Evolutionary conservation across 108 stramenopile species (phyloP), one percentile per base, ranked within the genome.

Genomic region (Stephanodiscus triporus): DNA sequence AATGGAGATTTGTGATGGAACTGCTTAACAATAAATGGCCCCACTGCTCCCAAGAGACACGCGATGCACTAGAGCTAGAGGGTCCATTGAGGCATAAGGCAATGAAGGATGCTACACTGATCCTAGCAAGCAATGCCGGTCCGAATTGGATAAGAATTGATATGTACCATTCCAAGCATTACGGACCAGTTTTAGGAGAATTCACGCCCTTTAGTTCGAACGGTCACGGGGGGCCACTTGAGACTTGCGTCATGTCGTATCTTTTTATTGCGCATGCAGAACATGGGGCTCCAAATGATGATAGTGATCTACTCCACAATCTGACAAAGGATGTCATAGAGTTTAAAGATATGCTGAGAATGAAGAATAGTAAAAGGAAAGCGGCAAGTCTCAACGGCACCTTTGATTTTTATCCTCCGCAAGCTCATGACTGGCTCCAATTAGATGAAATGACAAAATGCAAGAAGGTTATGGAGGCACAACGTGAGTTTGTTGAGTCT

Each of bases 181-280:
- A 36, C 6, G 63, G 63, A 9, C 63, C 63, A 45, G 43, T 45
- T 6, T 23, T 64, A n/a, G 63, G 63, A 6, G 63, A 64, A 64
- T 64, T 64, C 30, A 64, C 63, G n/a, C 63, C 63, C 16, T 64
- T 64, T 36, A 64, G 63, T 20, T 3, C 23, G 3, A 64, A 45
- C 2, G 63, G 63, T 32, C 37, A 64, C 16, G 63, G 14, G 14
- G 19, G 22, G 10, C 63, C 63, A 40, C 43, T 64, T 16, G 16
- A 36, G 3, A 36, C 6, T 24, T 64, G 63, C 30, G 63, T 64
- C 63, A 16, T 40, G 38, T 45, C 63, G 6, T 64, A 64, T 45
- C 63, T 64, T 32, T 64, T 64, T 32, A 36, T 64, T 45, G 38
- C 37, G 16, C 63, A 64, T 45, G 63, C 63, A 38, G 63, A 64